Evolutionary conservation across 1,284 basidiomycete genomes (phyloP).

Genomic region (Austroboletus novae-zelandiae): DNA sequence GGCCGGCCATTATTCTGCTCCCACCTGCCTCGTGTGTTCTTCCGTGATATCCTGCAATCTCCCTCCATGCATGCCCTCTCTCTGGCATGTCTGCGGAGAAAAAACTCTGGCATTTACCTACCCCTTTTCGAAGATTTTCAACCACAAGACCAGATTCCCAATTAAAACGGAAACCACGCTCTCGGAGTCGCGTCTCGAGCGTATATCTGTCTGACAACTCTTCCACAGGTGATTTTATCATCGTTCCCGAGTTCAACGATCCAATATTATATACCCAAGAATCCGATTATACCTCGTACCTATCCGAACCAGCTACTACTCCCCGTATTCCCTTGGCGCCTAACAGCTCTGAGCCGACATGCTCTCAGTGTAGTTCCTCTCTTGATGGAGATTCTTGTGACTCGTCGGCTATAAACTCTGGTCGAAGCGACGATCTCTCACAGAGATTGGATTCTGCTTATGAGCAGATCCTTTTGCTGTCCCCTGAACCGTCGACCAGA

Average conservation of each 20-base stretch:
- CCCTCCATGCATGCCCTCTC: constrained; percentile 10
- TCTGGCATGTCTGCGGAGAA: constrained; percentile 28
- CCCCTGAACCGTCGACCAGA: constrained; percentile 6
- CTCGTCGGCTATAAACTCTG: neutral
- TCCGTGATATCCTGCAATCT: neutral
- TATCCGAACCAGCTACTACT: neutral
- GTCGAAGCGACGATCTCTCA: constrained; percentile 18
- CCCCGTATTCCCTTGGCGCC: neutral
- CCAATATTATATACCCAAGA: constrained; percentile 1
- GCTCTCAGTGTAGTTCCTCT: constrained; percentile 1
- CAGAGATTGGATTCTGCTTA: constrained; percentile 25
- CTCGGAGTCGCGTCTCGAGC: constrained; percentile 15
- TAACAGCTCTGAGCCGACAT: neutral
- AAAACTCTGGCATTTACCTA: constrained; percentile 23
- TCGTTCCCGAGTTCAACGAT: constrained; percentile 29
- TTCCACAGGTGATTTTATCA: constrained; percentile 14
- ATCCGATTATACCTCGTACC: neutral
- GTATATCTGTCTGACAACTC: constrained; percentile 21
- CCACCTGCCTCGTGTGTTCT: neutral
- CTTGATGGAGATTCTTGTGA: neutral
- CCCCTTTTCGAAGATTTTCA: constrained; percentile 19
- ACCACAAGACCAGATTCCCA: constrained; percentile 5
- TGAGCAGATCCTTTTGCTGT: constrained; percentile 24
- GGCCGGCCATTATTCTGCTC: neutral
- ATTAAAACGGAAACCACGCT: neutral